Evolutionary conservation across 2,329 filamentous ascomycete genomes (phyloP).

Genomic region (Aureobasidium sp.): DNA sequence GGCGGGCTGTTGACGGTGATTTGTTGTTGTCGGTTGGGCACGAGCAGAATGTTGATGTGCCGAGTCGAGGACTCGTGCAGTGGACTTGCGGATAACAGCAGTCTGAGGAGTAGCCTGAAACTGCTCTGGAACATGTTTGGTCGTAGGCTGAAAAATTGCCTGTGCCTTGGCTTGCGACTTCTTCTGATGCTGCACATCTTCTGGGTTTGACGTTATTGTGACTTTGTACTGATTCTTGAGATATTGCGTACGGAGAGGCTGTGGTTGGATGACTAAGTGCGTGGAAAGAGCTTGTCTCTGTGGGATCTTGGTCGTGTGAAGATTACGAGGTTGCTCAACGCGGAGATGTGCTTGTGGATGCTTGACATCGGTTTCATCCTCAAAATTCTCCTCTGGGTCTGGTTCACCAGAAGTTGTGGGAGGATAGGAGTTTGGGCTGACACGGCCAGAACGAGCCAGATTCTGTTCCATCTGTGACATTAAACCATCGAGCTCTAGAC

Average conservation of each 20-base stretch:
- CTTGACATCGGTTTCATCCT: background rate
- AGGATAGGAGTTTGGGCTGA: conserved; percentile 26
- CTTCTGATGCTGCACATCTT: background rate
- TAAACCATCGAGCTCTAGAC: background rate
- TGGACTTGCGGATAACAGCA: background rate
- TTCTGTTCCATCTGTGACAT: background rate
- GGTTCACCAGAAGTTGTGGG: conserved; percentile 29
- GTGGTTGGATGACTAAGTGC: background rate
- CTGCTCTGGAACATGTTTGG: background rate
- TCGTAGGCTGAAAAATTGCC: background rate
- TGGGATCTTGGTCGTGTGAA: background rate
- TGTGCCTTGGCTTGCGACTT: background rate
- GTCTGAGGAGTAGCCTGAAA: background rate
- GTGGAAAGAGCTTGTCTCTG: background rate
- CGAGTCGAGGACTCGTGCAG: background rate
- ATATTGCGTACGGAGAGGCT: background rate
- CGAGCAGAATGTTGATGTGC: background rate
- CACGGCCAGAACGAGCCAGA: background rate
- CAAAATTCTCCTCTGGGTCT: background rate
- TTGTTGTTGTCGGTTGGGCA: background rate
- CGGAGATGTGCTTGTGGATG: background rate
- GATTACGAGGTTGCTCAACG: background rate
- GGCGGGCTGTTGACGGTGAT: background rate
- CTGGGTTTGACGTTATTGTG: background rate
- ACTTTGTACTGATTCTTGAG: background rate